Base-by-base conservation (phyloP, 2,329 filamentous ascomycete species). In the Colletotrichum gloeosporioides region DNA sequence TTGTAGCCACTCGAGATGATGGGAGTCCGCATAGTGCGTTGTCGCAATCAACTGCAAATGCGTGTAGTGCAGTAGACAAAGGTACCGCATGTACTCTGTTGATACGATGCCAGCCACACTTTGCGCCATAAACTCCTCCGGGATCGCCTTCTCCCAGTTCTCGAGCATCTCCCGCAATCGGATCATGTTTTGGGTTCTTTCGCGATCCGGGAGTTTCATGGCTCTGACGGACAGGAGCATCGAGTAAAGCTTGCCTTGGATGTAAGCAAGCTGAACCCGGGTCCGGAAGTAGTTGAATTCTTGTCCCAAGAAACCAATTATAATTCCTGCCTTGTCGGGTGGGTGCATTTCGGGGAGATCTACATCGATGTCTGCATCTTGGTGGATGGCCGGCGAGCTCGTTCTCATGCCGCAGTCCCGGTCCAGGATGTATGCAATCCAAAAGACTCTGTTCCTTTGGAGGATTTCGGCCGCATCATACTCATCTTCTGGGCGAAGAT, bases 401-500 rank as follows among this genome's bases (percentile, higher is more conserved):
- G 65, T 62, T 8, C 73, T 44, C 73, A 77, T 55, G 1, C 49
- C 49, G 10, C 70, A 39, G 15, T 77, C 74, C 1, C 82, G 82
- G 27, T 84, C 82, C 8, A 83, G 74, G 4, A 77, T 77, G 49
- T 82, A 84, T 49, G 81, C 82, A 16, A 83, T 77, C 82, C 82
- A 84, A 67, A 83, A 83, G 36, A 83, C 77, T 22, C 82, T 81
- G 8, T 76, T 74, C 18, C 81, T 79, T 6, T 83, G 80, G 8
- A 78, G 77, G 9, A 79, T 77, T 6, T 80, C 78, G 2, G 77
- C 78, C 0, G 79, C 73, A 2, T 80, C 62, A 9, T 80, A 77
- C 0, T 77, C 67, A 4, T 71, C 68, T 27, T 25, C 77, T 59
- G 2, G 70, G n/a, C 9, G 75, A 27, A 29, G 22, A 2, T 10